Conservation (phyloP, 306 rosid genomes). For the Lagenaria siceraria region DNA sequence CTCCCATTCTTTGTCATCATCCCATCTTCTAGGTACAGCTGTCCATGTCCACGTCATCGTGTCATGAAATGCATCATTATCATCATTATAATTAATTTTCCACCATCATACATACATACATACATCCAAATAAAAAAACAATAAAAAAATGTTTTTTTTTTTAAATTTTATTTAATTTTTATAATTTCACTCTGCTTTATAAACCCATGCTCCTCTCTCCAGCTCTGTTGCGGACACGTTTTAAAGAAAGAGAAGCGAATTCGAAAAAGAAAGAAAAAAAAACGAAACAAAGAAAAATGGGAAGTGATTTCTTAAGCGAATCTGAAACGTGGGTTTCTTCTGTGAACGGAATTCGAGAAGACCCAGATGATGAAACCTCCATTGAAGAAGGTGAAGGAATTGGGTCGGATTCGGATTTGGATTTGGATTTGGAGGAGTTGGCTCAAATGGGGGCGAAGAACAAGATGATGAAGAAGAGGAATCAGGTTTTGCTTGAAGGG, state of each 20-base stretch:
- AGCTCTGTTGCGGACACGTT: constrained; percentile 7
- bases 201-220: neutral
- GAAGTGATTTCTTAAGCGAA: neutral
- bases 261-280: neutral
- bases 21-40: neutral
- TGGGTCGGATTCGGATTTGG: constrained; percentile 1
- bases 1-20: neutral
- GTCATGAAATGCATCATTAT: neutral
- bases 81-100: neutral
- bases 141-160: neutral
- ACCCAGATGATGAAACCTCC: constrained; percentile 10
- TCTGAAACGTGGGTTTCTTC: constrained; percentile 22
- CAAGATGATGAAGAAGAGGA: constrained; percentile 20
- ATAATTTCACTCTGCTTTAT: neutral
- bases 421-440: neutral
- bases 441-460: neutral
- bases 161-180: neutral
- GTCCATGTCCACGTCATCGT: neutral
- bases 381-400: neutral
- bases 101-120: neutral
- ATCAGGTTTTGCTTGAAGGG: constrained; percentile 53
- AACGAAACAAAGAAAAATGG: neutral
- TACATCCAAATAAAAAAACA: neutral
- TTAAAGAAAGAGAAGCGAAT: neutral
- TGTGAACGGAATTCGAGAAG: neutral